Evolutionary conservation across 352 stramenopile species (phyloP).

Genomic region (Phytophthora quininea): DNA sequence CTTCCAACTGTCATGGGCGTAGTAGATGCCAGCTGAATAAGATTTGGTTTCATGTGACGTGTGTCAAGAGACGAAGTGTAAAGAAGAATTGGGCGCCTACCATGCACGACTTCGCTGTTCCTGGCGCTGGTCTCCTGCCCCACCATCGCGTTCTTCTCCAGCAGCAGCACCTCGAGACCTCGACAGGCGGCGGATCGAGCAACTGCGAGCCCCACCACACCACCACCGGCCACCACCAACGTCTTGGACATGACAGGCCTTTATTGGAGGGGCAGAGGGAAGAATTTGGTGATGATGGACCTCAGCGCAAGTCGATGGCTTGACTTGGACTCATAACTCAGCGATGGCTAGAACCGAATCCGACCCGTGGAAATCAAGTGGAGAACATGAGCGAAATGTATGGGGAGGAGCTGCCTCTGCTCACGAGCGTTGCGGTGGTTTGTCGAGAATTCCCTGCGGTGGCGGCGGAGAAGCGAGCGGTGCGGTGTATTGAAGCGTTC

Average conservation of each 20-base stretch:
- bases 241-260: slow-evolving; percentile 44
- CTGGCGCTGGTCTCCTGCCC: slow-evolving; percentile 89
- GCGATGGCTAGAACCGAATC: not conserved
- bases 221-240: slow-evolving; percentile 71
- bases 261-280: too few relatives aligned
- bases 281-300: too few relatives aligned
- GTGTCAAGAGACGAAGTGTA: slow-evolving; percentile 6
- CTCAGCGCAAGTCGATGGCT: too few relatives aligned
- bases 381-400: not conserved
- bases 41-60: not conserved
- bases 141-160: slow-evolving; percentile 87
- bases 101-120: slow-evolving; percentile 97
- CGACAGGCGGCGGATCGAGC: slow-evolving; percentile 57
- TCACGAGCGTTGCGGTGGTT: slow-evolving; percentile 2
- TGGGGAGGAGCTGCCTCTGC: not conserved
- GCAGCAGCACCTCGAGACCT: slow-evolving; percentile 81
- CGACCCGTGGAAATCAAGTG: not conserved
- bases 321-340: too few relatives aligned
- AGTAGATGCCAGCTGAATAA: slow-evolving; percentile 91
- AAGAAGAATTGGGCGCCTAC: slow-evolving; percentile 33
- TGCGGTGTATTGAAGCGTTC: slow-evolving; percentile 2
- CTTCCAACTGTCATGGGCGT: slow-evolving; percentile 89
- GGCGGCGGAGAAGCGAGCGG: not conserved
- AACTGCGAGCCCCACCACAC: slow-evolving; percentile 79
- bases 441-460: not conserved